A percentile compares a stretch with the other conserved stretches of the same genome.
Evolutionary conservation across 768 basidiomycete species (phyloP).

Genomic region (Galerina marginata): DNA sequence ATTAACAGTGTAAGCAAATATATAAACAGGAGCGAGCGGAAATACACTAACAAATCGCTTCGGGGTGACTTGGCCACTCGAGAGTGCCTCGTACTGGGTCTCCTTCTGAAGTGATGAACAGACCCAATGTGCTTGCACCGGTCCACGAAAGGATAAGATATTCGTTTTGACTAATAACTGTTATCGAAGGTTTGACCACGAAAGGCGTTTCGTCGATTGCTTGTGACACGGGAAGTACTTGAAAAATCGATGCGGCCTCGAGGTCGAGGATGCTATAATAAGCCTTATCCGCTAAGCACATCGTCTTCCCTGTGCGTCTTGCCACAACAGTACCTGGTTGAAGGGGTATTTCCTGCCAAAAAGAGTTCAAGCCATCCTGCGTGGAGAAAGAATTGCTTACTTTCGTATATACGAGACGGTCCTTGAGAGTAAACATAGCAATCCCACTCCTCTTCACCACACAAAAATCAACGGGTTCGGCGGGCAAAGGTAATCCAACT

Average conservation of each 20-base stretch:
- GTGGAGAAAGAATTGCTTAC: conserved; percentile 35
- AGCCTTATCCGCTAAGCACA: conserved; percentile 78
- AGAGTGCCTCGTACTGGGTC: conserved; percentile 92
- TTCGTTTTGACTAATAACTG: conserved; percentile 76
- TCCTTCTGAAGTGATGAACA: conserved; percentile 85
- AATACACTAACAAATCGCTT: conserved; percentile 67
- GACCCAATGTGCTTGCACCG: conserved; percentile 77
- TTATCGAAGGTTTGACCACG: conserved; percentile 70
- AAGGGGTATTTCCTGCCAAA: conserved; percentile 70
- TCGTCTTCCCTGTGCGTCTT: conserved; percentile 60
- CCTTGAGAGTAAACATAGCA: conserved; percentile 67
- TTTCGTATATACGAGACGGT: conserved; percentile 65
- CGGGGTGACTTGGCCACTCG: conserved; percentile 82
- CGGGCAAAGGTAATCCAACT: conserved; percentile 39
- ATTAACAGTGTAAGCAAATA: not conserved
- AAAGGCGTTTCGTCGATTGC: conserved; percentile 45
- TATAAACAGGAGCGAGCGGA: not conserved
- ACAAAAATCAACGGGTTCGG: conserved; percentile 71
- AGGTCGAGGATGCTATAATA: conserved; percentile 84
- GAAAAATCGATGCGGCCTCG: conserved; percentile 68
- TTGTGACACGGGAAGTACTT: conserved; percentile 83
- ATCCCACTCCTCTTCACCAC: conserved; percentile 73
- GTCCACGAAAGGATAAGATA: conserved; percentile 89
- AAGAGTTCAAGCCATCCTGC: not conserved
- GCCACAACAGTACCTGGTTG: conserved; percentile 58